Evolutionary conservation across 495 filamentous ascomycete genomes (phyloP).

Genomic region (Talaromyces borbonicus): DNA sequence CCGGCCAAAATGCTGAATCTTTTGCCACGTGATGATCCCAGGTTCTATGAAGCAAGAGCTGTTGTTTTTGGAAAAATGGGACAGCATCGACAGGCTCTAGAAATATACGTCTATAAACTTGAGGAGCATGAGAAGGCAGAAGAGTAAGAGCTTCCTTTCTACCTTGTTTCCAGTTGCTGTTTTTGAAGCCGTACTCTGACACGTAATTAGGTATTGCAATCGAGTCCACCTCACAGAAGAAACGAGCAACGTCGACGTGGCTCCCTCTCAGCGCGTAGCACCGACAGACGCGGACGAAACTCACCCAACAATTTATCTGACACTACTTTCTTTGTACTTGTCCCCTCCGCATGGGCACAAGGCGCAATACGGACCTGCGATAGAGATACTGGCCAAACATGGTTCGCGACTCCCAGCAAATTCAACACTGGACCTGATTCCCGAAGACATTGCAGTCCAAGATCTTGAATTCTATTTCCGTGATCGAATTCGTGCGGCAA

Average conservation of each 20-base stretch:
- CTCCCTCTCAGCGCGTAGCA: conserved; percentile 24
- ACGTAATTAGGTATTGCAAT: conserved; percentile 68
- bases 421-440: conserved; percentile 78
- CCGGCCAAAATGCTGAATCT: conserved; percentile 61
- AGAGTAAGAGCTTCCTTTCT: conserved; percentile 49
- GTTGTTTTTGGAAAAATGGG: conserved; percentile 93
- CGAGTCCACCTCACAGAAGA: conserved; percentile 57
- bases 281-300: conserved; percentile 44
- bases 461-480: conserved; percentile 88
- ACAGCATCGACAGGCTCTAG: conserved; percentile 83
- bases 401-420: conserved; percentile 83
- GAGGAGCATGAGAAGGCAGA: conserved; percentile 82
- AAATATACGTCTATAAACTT: conserved; percentile 95
- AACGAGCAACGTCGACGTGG: conserved; percentile 22
- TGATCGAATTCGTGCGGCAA: conserved; percentile 81
- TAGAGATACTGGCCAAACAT: conserved; percentile 81
- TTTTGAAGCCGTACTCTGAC: not conserved
- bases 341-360: conserved; percentile 66
- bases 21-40: conserved; percentile 71
- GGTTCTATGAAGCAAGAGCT: conserved; percentile 83
- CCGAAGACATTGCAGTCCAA: conserved; percentile 61
- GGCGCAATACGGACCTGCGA: conserved; percentile 66
- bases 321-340: conserved; percentile 82
- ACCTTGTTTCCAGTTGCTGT: no score
- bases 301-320: conserved; percentile 75